Percentiles rank a stretch among this genome's conserved stretches.
These are phyloP conservation scores for Artemisia tridentata DNA, from an alignment of 129 eudicot genomes.

Conservation along the genomic window DNA sequence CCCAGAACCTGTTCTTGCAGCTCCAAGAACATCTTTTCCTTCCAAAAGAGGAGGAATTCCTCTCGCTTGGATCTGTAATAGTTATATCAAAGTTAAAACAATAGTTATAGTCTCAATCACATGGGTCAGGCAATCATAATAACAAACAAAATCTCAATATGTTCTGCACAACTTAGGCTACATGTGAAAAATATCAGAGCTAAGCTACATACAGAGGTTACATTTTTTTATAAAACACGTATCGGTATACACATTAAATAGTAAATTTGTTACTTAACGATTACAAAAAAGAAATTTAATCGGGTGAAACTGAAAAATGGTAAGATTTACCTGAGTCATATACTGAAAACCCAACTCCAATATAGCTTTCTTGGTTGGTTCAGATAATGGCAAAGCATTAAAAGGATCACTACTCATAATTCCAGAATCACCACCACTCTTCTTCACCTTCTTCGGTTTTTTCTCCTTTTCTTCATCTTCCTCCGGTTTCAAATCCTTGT, in stretches of 20 bases:
- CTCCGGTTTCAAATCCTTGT: background rate
- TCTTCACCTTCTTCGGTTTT: constrained; percentile 25
- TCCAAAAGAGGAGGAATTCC: constrained; percentile 83
- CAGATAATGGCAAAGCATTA: constrained; percentile 52
- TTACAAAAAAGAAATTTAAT: too few relatives aligned
- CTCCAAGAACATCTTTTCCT: constrained; percentile 90
- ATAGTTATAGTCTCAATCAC: too few relatives aligned
- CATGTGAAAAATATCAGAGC: background rate
- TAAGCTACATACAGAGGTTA: background rate
- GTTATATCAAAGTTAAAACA: background rate
- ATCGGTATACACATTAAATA: too few relatives aligned
- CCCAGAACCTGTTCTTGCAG: constrained; percentile 96
- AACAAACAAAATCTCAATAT: background rate
- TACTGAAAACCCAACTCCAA: constrained; percentile 52
- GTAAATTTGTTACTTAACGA: background rate
- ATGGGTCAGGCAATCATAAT: background rate
- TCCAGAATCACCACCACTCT: constrained; percentile 43
- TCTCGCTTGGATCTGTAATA: constrained; percentile 67
- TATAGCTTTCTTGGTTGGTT: constrained; percentile 62
- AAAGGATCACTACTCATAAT: constrained; percentile 66
- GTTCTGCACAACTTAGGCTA: background rate
- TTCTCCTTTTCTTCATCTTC: constrained; percentile 25
- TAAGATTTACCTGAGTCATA: constrained; percentile 70
- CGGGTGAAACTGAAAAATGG: too few relatives aligned
- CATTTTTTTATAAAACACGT: background rate